Conservation (phyloP, 306 rosid species). For the Medicago arabica region DNA sequence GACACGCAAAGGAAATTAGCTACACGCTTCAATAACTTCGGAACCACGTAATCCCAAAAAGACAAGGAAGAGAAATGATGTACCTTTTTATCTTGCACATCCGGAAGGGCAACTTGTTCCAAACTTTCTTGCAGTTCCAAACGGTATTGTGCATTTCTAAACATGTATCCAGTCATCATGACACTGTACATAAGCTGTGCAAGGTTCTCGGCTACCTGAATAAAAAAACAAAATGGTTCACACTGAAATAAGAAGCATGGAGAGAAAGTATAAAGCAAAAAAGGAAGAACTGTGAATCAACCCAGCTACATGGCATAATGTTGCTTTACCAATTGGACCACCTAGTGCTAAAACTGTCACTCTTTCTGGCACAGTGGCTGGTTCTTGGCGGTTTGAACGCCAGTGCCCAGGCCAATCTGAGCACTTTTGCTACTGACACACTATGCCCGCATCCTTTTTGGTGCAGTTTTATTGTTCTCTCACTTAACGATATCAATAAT, state of each 20-base stretch:
- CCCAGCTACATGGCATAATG: conserved; percentile 10
- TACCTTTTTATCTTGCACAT: conserved; percentile 78
- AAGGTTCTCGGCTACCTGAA: conserved; percentile 96
- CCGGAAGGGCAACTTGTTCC: conserved; percentile 94
- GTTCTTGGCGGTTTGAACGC: not conserved
- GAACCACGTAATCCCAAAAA: conserved; percentile 22
- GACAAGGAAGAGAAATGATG: conserved; percentile 33
- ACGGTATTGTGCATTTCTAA: conserved; percentile 91
- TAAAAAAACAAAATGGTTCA: conserved; percentile 38
- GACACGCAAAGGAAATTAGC: not conserved
- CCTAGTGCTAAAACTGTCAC: conserved; percentile 9
- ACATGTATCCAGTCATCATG: conserved; percentile 98
- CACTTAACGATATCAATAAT: not conserved
- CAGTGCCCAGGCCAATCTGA: not conserved
- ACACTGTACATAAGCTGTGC: conserved; percentile 99
- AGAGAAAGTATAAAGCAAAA: conserved; percentile 25
- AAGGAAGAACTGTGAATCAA: conserved; percentile 2
- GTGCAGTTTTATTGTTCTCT: not conserved
- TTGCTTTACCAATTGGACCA: conserved; percentile 25
- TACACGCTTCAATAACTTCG: conserved; percentile 12
- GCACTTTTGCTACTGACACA: not conserved
- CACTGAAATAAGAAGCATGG: conserved; percentile 30
- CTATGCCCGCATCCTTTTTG: not conserved
- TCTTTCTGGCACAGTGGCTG: not conserved
- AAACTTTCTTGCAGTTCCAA: conserved; percentile 93